Percentiles rank a stretch among this genome's conserved stretches.
Evolutionary conservation across 495 filamentous ascomycete genomes (phyloP).

Genomic region (Penicillium canescens): DNA sequence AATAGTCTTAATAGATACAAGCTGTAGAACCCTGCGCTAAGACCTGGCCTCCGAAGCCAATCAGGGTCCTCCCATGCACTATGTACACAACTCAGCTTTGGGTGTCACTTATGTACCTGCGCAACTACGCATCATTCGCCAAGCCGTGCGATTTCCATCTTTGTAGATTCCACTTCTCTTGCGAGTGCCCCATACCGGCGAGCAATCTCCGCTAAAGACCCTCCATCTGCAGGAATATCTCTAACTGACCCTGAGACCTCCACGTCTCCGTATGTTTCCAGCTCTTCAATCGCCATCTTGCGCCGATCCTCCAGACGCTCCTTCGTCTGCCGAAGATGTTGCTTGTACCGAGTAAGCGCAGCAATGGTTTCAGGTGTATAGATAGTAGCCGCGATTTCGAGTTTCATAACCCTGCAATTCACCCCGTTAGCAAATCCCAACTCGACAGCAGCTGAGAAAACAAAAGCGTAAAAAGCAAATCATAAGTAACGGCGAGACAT

Average conservation of each 20-base stretch:
- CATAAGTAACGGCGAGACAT: constrained; percentile 22
- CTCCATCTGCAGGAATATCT: constrained; percentile 16
- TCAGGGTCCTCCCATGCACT: neutral
- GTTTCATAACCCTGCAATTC: constrained; percentile 35
- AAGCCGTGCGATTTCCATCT: constrained; percentile 57
- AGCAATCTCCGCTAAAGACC: constrained; percentile 56
- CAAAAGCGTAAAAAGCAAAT: neutral
- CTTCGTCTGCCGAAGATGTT: constrained; percentile 53
- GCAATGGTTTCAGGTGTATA: constrained; percentile 58
- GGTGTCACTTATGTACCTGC: no score
- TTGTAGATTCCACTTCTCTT: constrained; percentile 53
- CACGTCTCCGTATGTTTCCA: constrained; percentile 55
- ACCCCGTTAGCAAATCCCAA: constrained; percentile 6
- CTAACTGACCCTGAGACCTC: constrained; percentile 12
- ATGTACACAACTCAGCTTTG: no score
- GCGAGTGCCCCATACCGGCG: constrained; percentile 58
- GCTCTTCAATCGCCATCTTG: constrained; percentile 42
- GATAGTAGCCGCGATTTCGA: constrained; percentile 42
- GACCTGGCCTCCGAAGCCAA: neutral
- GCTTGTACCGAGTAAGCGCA: constrained; percentile 58
- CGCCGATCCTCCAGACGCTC: constrained; percentile 48
- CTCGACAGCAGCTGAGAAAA: neutral
- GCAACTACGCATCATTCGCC: constrained; percentile 13
- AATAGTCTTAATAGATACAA: no score
- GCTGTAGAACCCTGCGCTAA: no score